Base-by-base conservation (phyloP, 768 basidiomycete genomes). In the Infundibulicybe gibba region DNA sequence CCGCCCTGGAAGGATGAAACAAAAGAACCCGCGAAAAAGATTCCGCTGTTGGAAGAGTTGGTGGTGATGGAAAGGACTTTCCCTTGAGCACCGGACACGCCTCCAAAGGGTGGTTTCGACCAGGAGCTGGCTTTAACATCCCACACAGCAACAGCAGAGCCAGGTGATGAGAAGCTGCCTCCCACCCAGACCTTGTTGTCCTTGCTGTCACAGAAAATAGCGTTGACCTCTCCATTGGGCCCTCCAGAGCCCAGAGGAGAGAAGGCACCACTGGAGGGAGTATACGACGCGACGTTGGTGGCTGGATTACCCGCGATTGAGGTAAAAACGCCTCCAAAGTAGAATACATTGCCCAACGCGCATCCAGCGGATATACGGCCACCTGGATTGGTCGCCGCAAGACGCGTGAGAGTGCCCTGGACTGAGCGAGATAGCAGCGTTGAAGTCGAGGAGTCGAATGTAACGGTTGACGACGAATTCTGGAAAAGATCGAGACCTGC, bases 21-120 rank as follows among this genome's bases (percentile, higher is more conserved):
- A 71, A 99, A 99, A 11, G 86, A 85, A 33, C 97, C 97, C 0
- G 87, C 77, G 59, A 98, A 94, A 61, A 94, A 86, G 45, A 97
- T 67, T 51, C 87, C 89, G 11, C 74, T 68, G 45, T 77, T 74
- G 44, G 90, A 83, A 32, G 83, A 69, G 55, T 88, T 89, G 25
- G 85, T 68, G 32, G 81, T 75, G 58, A 98, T 97, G 40, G 88
- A 86, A 20, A 72, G 62, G 45, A 98, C 90, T 54, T 77, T 71
- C 8, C 79, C 76, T 33, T 78, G 73, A 14, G 77, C 79, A 34
- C 90, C 93, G 25, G 79, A 68, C 34, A 99, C 72, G 31, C 94
- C 94, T 38, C 74, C 76, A 66, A 99, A 97, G 14, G 87, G 85
- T 2, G 92, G 75, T 17, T 80, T 66, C 8, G 80, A 75, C 94